phyloP scores from a whole-genome alignment of 306 rosid genomes.

The Cicer bijugum region DNA sequence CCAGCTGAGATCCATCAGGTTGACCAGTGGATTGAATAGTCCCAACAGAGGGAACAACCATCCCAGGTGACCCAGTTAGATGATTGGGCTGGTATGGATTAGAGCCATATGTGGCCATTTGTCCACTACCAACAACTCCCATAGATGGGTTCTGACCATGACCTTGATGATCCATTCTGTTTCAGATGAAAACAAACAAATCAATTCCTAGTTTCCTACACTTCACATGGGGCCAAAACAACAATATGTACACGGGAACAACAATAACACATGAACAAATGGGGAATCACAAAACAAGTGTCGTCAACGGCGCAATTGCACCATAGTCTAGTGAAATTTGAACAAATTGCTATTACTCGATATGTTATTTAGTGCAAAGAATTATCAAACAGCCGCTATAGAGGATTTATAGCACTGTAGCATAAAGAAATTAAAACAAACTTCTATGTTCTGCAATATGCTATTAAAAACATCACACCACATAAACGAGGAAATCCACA shows the following conservation, averaged over 20 bases:
- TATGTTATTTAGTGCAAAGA: background rate
- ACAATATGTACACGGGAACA: slow-evolving; percentile 3
- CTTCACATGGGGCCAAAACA: slow-evolving; percentile 5
- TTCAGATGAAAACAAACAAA: slow-evolving; percentile 40
- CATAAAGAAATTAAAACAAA: background rate
- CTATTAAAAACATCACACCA: background rate
- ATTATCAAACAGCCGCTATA: background rate
- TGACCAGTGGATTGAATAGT: slow-evolving; percentile 54
- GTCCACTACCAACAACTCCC: slow-evolving; percentile 52
- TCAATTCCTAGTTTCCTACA: slow-evolving; percentile 31
- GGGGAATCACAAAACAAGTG: slow-evolving; percentile 4
- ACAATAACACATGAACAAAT: slow-evolving; percentile 19
- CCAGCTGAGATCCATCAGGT: slow-evolving; percentile 56
- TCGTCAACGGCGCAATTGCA: background rate
- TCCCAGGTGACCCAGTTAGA: slow-evolving; percentile 50
- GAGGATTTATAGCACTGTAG: background rate
- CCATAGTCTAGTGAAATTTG: background rate
- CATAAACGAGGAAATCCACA: background rate
- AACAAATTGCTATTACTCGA: background rate
- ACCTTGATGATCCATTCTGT: slow-evolving; percentile 65
- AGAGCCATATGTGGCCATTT: slow-evolving; percentile 46
- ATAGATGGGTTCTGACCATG: slow-evolving; percentile 51
- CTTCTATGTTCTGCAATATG: background rate
- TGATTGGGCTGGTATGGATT: slow-evolving; percentile 53
- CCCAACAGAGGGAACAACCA: slow-evolving; percentile 50